These are phyloP conservation scores for Penicillium sp. DNA, from an alignment of 2,329 filamentous ascomycete species.

Conservation along the genomic window DNA sequence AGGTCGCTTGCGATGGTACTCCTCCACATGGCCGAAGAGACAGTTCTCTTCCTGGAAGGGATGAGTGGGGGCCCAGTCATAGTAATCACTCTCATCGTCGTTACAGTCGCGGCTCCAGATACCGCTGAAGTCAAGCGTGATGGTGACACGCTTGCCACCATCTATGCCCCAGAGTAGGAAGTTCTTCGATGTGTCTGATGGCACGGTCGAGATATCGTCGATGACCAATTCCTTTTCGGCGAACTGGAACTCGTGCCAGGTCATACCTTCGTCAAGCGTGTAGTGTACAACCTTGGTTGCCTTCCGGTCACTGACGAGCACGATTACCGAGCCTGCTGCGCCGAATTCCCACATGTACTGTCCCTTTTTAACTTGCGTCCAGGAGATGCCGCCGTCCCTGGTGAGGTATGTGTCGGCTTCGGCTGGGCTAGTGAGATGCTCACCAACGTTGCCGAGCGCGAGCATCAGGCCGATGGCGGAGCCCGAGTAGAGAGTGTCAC, in stretches of 20 bases:
- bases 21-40: slow-evolving; percentile 84
- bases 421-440: slow-evolving; percentile 62
- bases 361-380: slow-evolving; percentile 83
- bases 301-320: slow-evolving; percentile 72
- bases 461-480: slow-evolving; percentile 90
- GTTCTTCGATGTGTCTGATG: slow-evolving; percentile 83
- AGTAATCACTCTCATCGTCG: slow-evolving; percentile 66
- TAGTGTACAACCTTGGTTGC: slow-evolving; percentile 70
- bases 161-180: slow-evolving; percentile 83
- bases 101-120: slow-evolving; percentile 69
- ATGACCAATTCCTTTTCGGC: slow-evolving; percentile 68
- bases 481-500: slow-evolving; percentile 82
- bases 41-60: slow-evolving; percentile 75
- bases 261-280: slow-evolving; percentile 74
- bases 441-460: slow-evolving; percentile 85
- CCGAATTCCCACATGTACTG: slow-evolving; percentile 92
- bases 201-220: slow-evolving; percentile 79
- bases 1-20: slow-evolving; percentile 88
- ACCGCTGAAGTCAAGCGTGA: slow-evolving; percentile 87
- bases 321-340: slow-evolving; percentile 89
- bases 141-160: slow-evolving; percentile 59
- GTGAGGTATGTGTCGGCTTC: slow-evolving; percentile 90
- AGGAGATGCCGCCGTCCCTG: slow-evolving; percentile 82
- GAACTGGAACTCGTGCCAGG: slow-evolving; percentile 76
- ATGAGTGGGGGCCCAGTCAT: slow-evolving; percentile 83